phyloP scores from a whole-genome alignment of 352 stramenopile species.

The Globisporangium canariense region DNA sequence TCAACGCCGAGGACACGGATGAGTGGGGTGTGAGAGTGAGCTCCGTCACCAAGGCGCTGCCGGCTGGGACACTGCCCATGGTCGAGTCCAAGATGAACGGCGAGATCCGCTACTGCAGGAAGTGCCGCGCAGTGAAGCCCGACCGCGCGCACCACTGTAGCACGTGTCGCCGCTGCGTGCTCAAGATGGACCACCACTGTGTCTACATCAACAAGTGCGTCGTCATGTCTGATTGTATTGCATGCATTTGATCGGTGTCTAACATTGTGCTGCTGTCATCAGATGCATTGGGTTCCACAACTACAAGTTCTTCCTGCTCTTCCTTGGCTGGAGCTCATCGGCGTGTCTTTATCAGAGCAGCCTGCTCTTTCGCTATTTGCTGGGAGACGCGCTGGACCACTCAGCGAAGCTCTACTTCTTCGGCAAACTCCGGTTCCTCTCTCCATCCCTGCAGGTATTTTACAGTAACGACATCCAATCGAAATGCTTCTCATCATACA shows the following conservation, averaged over 20 bases:
- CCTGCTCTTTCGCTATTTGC: slow-evolving; percentile 62
- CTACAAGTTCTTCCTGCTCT: slow-evolving; percentile 89
- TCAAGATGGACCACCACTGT: slow-evolving; percentile 90
- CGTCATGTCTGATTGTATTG: neutral
- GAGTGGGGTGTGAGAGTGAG: neutral
- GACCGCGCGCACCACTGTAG: slow-evolving; percentile 85
- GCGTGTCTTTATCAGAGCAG: slow-evolving; percentile 69
- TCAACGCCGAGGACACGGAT: neutral
- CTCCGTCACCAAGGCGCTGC: neutral
- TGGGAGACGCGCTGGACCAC: slow-evolving; percentile 52
- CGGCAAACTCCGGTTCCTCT: slow-evolving; percentile 48
- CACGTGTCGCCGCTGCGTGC: slow-evolving; percentile 67
- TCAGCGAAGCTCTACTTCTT: slow-evolving; percentile 53
- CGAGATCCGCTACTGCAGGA: slow-evolving; percentile 59
- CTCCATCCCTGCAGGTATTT: slow-evolving; percentile 54
- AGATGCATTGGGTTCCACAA: slow-evolving; percentile 88
- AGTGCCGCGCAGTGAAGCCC: slow-evolving; percentile 71
- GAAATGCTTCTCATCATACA: too few species aligned
- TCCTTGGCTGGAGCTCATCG: slow-evolving; percentile 69
- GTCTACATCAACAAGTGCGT: slow-evolving; percentile 88
- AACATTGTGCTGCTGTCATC: neutral
- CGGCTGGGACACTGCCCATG: neutral
- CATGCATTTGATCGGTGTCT: slow-evolving; percentile 2
- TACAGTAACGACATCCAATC: neutral
- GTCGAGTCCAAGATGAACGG: slow-evolving; percentile 78